Evolutionary conservation across 345 rosid species (phyloP).

Genomic region (Conringia planisiliqua): DNA sequence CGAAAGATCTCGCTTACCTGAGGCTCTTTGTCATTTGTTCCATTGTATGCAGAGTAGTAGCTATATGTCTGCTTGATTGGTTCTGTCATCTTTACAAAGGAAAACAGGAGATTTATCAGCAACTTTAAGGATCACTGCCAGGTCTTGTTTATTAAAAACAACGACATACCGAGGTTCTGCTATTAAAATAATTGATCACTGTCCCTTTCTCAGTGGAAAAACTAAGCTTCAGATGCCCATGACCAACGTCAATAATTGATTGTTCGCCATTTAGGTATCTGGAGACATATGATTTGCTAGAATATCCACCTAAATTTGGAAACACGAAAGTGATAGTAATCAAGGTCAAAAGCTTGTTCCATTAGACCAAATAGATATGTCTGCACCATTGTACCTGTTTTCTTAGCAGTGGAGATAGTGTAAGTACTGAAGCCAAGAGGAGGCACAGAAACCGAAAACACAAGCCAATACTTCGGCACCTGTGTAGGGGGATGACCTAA

Average conservation of each 20-base stretch:
- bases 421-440: slow-evolving; percentile 93
- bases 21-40: slow-evolving; percentile 58
- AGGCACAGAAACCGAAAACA: slow-evolving; percentile 73
- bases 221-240: slow-evolving; percentile 65
- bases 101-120: slow-evolving; percentile 29
- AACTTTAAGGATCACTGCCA: not conserved
- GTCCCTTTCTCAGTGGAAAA: slow-evolving; percentile 50
- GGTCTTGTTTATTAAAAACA: not conserved
- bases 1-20: slow-evolving; percentile 48
- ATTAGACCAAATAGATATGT: slow-evolving; percentile 16
- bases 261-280: slow-evolving; percentile 39
- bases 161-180: slow-evolving; percentile 56
- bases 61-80: slow-evolving; percentile 63
- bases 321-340: not conserved
- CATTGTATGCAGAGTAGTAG: slow-evolving; percentile 66
- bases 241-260: slow-evolving; percentile 59
- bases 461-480: slow-evolving; percentile 81
- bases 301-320: slow-evolving; percentile 48
- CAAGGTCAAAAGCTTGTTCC: slow-evolving; percentile 17
- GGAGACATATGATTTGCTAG: slow-evolving; percentile 51
- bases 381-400: slow-evolving; percentile 45
- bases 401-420: slow-evolving; percentile 56
- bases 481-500: slow-evolving; percentile 52
- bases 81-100: slow-evolving; percentile 59
- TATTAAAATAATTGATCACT: slow-evolving; percentile 47